Conservation (phyloP, 768 basidiomycete species). For the Polyporus arcularius region DNA sequence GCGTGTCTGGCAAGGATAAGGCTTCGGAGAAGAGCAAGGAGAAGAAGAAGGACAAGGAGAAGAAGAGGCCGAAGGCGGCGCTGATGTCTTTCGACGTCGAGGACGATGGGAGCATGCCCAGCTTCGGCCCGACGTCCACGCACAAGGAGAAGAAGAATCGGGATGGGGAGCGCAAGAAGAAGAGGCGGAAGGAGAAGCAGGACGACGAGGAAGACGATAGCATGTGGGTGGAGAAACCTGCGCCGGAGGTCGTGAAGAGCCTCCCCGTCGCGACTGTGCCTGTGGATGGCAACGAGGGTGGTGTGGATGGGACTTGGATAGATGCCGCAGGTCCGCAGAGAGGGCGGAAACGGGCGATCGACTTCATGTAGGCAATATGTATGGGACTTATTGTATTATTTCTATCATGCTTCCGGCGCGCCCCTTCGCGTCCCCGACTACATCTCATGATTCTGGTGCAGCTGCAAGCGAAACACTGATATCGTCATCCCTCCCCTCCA, state of each 20-base stretch:
- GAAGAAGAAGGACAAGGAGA: slow-evolving; percentile 54
- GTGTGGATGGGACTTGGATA: not conserved
- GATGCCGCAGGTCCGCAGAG: slow-evolving; percentile 13
- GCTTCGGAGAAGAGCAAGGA: slow-evolving; percentile 43
- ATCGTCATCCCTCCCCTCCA: too few relatives aligned
- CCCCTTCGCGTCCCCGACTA: too few relatives aligned
- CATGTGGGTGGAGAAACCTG: slow-evolving; percentile 72
- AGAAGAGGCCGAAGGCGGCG: slow-evolving; percentile 41
- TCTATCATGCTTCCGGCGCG: too few relatives aligned
- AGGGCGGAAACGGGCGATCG: slow-evolving; percentile 26
- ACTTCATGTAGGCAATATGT: slow-evolving; percentile 22
- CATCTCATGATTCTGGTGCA: too few relatives aligned
- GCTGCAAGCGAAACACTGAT: too few relatives aligned
- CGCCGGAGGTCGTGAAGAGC: slow-evolving; percentile 49
- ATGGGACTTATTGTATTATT: too few relatives aligned
- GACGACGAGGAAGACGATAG: slow-evolving; percentile 47
- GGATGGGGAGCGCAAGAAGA: slow-evolving; percentile 34
- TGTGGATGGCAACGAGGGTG: not conserved
- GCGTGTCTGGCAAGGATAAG: slow-evolving; percentile 42
- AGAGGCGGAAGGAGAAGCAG: slow-evolving; percentile 46
- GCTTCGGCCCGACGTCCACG: slow-evolving; percentile 16
- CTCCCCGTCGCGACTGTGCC: slow-evolving; percentile 28
- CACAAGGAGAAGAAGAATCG: slow-evolving; percentile 12
- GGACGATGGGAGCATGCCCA: slow-evolving; percentile 43
- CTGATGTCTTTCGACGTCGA: slow-evolving; percentile 81